Evolutionary conservation across 768 basidiomycete species (phyloP), one percentile per base, ranked within the genome.

Genomic region (Lentinus brumalis): DNA sequence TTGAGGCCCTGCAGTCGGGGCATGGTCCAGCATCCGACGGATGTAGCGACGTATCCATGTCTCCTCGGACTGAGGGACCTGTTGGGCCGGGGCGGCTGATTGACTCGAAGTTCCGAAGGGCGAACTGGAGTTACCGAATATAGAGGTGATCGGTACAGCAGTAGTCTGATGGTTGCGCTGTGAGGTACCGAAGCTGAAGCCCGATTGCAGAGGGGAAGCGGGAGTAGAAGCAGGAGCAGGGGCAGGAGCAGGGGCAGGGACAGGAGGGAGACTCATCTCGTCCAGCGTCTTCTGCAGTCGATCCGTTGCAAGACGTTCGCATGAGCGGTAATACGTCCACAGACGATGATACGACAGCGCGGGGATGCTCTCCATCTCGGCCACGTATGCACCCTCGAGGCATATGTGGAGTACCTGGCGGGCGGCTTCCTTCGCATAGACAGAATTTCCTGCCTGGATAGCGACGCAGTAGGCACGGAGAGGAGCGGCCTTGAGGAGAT

Each of bases 311-410:
- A 49, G 21, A 9, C 21, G 8, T 2, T 26, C 21, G 29, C 46
- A 49, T 5, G 46, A 10, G 12, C 12, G 21, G 26, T 49, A 29
- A 11, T 49, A 38, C 40, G 11, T 16, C 4, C 26, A 30, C 12
- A 49, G 26, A 30, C 46, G 46, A 29, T 49, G 47, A 14, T 50
- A 57, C 21, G 56, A 46, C 56, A 42, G 8, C 8, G 56, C 56
- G 14, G 56, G 47, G 2, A 26, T 41, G 15, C 21, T 42, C 40
- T 57, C 56, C 47, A 57, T 40, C 56, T 57, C 56, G 7, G 47
- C 38, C 26, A 50, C n/a, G 11, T 29, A 29, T 15, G 21, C 11
- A 5, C 52, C 9, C 31, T 49, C 46, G 46, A 49, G 26, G 12
- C 21, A 21, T 9, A 4, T n/a, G 29, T 29, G 41, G 12, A 49